Evolutionary conservation across 108 stramenopile genomes (phyloP).

Genomic region (Conticribra guillardii): DNA sequence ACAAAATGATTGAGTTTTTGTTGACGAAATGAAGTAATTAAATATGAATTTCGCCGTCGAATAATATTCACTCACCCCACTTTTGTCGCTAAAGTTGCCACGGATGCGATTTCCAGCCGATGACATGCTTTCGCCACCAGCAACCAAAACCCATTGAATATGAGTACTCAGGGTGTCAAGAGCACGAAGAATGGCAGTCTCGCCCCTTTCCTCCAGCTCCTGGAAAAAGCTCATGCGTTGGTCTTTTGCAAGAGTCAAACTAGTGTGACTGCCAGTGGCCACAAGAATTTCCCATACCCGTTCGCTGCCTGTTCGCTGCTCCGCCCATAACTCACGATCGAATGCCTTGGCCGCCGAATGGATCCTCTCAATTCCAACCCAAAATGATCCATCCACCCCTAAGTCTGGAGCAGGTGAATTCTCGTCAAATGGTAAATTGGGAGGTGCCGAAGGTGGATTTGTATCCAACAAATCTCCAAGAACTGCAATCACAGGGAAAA

Average conservation of each 20-base stretch:
- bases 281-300: slow-evolving; percentile 84
- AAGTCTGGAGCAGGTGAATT: slow-evolving; percentile 79
- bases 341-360: slow-evolving; percentile 86
- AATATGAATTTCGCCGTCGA: neutral
- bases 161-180: slow-evolving; percentile 82
- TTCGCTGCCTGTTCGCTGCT: slow-evolving; percentile 70
- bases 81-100: slow-evolving; percentile 55
- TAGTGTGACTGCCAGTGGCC: slow-evolving; percentile 57
- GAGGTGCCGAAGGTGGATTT: slow-evolving; percentile 66
- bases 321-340: slow-evolving; percentile 88
- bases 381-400: slow-evolving; percentile 81
- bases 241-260: slow-evolving; percentile 66
- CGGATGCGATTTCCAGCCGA: slow-evolving; percentile 70
- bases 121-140: slow-evolving; percentile 73
- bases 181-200: slow-evolving; percentile 75
- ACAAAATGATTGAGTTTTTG: neutral
- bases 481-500: slow-evolving; percentile 81
- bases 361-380: slow-evolving; percentile 81
- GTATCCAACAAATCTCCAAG: slow-evolving; percentile 67
- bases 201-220: slow-evolving; percentile 81
- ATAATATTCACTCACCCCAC: slow-evolving; percentile 40
- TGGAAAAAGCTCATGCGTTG: slow-evolving; percentile 71
- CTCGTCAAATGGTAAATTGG: slow-evolving; percentile 83
- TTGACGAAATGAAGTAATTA: neutral
- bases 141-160: slow-evolving; percentile 85